These are phyloP conservation scores for Staphylotrichum tortipilum DNA, from an alignment of 495 filamentous ascomycete genomes.

Conservation along the genomic window DNA sequence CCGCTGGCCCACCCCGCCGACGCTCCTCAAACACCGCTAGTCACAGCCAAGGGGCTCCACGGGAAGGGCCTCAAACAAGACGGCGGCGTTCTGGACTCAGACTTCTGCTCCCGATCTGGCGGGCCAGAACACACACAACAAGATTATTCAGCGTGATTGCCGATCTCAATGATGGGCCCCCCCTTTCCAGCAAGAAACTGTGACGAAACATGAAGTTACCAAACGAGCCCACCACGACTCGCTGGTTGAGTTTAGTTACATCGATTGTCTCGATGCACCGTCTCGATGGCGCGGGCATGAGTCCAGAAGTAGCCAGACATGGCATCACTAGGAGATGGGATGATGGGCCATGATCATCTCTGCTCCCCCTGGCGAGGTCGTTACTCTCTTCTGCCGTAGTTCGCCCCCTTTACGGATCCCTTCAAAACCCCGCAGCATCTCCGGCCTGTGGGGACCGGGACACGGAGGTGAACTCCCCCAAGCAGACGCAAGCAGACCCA, in stretches of 20 bases:
- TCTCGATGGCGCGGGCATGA: not conserved
- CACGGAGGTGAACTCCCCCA: not conserved
- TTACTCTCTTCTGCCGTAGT: too few species aligned
- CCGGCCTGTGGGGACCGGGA: not conserved
- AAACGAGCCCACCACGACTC: not conserved
- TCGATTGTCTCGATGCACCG: too few species aligned
- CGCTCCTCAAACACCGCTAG: slow-evolving; percentile 6
- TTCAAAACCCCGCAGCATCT: not conserved
- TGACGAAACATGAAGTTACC: not conserved
- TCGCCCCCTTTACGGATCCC: too few species aligned
- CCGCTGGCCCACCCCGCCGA: not conserved
- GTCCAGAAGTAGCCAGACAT: too few species aligned
- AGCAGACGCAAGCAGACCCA: too few species aligned
- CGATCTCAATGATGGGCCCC: not conserved
- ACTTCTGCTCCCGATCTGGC: too few species aligned
- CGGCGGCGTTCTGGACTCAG: too few species aligned
- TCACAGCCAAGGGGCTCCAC: not conserved
- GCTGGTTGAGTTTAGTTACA: not conserved
- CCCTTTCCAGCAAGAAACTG: not conserved
- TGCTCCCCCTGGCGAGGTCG: too few species aligned
- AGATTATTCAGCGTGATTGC: not conserved
- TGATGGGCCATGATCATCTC: too few species aligned
- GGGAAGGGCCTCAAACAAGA: too few species aligned
- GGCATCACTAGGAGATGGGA: too few species aligned
- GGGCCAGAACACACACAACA: too few species aligned